Conservation (phyloP, 2,329 filamentous ascomycete genomes). For the Simplicillium sp. region DNA sequence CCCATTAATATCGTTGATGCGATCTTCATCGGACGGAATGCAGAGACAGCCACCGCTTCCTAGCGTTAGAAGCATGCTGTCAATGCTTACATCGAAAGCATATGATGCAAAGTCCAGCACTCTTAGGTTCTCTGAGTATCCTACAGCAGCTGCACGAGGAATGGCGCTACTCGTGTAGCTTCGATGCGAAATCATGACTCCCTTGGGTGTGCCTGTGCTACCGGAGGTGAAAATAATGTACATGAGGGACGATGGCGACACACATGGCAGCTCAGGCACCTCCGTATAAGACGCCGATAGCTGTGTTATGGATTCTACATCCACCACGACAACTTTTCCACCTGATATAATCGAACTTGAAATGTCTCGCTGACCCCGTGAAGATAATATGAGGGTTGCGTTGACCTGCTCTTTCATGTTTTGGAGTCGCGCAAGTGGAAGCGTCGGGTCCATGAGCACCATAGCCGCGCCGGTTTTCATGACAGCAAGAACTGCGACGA, state of each 20-base stretch:
- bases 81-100: neutral
- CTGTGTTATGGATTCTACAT: neutral
- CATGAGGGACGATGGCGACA: neutral
- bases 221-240: neutral
- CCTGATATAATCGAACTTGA: neutral
- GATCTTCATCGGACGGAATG: neutral
- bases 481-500: neutral
- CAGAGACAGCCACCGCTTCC: neutral
- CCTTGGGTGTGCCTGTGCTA: neutral
- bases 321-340: neutral
- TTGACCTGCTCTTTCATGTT: neutral
- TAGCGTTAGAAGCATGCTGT: neutral
- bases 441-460: neutral
- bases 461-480: neutral
- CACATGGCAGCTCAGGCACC: neutral
- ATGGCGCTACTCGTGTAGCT: neutral
- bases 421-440: neutral
- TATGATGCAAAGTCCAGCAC: neutral
- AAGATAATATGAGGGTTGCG: neutral
- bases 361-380: neutral
- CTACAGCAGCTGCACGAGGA: neutral
- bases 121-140: neutral
- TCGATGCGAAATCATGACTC: neutral
- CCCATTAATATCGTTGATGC: neutral
- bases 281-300: neutral